Conservation (phyloP, 345 rosid genomes). For the Gossypium anomalum region DNA sequence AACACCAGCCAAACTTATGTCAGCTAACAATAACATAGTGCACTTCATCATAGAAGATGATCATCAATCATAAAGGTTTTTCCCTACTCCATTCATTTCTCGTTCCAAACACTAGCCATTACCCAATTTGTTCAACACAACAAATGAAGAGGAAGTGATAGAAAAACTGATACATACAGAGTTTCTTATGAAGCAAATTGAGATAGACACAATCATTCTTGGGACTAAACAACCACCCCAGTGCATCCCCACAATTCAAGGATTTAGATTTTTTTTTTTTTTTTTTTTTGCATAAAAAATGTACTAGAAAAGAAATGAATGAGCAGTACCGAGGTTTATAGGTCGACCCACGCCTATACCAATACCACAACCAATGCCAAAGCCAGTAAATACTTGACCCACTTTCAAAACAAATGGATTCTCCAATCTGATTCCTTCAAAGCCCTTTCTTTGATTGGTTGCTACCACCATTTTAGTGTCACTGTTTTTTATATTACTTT, state of each 20-base stretch:
- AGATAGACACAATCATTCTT: slow-evolving; percentile 22
- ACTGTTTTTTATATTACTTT: slow-evolving; percentile 21
- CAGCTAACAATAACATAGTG: slow-evolving; percentile 7
- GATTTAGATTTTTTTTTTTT: not conserved
- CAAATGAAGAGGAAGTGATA: not conserved
- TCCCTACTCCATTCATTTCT: not conserved
- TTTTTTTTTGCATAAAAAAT: not conserved
- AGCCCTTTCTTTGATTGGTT: slow-evolving; percentile 38
- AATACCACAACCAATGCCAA: slow-evolving; percentile 92
- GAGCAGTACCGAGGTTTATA: slow-evolving; percentile 57
- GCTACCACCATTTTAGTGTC: slow-evolving; percentile 26
- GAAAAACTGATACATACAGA: slow-evolving; percentile 19
- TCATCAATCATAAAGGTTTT: not conserved
- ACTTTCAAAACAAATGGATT: slow-evolving; percentile 88
- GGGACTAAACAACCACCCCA: slow-evolving; percentile 33
- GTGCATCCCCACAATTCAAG: slow-evolving; percentile 23
- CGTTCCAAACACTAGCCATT: not conserved
- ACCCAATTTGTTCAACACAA: not conserved
- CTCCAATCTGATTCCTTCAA: slow-evolving; percentile 49
- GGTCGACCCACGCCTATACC: slow-evolving; percentile 90
- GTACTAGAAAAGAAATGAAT: not conserved
- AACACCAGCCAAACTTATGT: not conserved
- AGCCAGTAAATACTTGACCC: slow-evolving; percentile 87
- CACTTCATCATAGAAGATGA: not conserved
- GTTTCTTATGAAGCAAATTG: slow-evolving; percentile 19